Base-by-base conservation (phyloP, 75 land plant genomes). In the Cunninghamia lanceolata region DNA sequence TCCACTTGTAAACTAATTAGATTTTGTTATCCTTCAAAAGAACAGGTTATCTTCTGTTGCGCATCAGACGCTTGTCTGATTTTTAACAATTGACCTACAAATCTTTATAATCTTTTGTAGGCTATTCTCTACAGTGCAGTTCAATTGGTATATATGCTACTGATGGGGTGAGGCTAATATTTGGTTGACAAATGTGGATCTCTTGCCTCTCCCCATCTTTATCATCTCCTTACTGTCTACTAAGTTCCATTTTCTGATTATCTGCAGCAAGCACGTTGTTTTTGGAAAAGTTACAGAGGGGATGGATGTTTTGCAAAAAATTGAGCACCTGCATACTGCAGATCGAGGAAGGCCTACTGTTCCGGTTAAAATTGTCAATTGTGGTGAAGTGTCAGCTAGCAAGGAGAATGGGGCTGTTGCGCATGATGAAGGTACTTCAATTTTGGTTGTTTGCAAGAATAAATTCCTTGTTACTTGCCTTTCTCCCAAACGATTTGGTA, bases 271-370 rank as follows among this genome's bases (percentile, higher is more conserved):
- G 91, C 94, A 93, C 88, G 95, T 97, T 70, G 98, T 98, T 6
- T 97, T 98, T 91, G 99, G 99, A 13, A 95, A 94, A 91, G 98
- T 98, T 25, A 92, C 95, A 34, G 90, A 93, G 25, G 99, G 99
- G 35, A 54, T 90, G 54, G 94, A 94, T 80, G 88, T 92, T 16
- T 47, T 98, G 88, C 92, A 89, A 86, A 94, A 91, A 83, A 95
- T 98, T 74, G 99, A 98, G 85, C 82, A 54, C 82, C 90, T 85
- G 82, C 98, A 91, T 80, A 91, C 91, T 85, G 88, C 86, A n/a
- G 91, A 87, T 80, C 89, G 89, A 1, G 91, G 89, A 21, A 95
- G 81, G 53, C 99, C 99, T 38, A 85, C 88, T 42, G 91, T 90
- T 53, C 89, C 94, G 6, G 95, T 97, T 83, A 95, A 97, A 84